Base-by-base conservation (phyloP, 345 rosid genomes). In the Eucalyptus pauciflora region DNA sequence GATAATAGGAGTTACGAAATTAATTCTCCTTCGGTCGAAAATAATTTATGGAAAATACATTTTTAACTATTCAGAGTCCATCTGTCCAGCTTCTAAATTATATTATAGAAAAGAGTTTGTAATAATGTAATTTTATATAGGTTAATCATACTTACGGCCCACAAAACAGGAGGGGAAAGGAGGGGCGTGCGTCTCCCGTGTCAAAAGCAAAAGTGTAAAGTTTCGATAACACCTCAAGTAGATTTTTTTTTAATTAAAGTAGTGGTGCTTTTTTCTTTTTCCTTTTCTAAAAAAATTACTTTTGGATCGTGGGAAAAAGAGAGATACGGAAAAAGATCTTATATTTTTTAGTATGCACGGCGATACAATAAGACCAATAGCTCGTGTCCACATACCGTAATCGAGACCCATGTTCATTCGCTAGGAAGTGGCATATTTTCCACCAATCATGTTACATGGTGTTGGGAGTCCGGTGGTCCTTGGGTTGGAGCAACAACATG, bases 351-450 rank as follows among this genome's bases (percentile, higher is more conserved):
- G 1, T 12, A 6, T 27, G n/a, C 67, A 4, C 9, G 1, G 0
- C 1, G 3, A 62, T 29, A 62, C 17, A 13, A 12, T 62, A 5
- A 3, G 33, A 62, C 8, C 9, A 0, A 13, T 0, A 13, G 5
- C 33, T 13, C 1, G 3, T 5, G 2, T 62, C 5, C 71, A 13
- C 1, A 7, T 0, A 13, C 3, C 4, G 1, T 27, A 3, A 60
- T 12, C 8, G 2, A 25, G 67, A 15, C 13, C 1, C 0, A 10
- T 24, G 2, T 25, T 58, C 13, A 25, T 58, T 24, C 7, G 6
- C 6, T 4, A 3, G n/a, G 64, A 1, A 24, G 13, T 3, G 3
- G 4, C 67, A 12, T 60, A 60, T 12, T 10, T 60, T 56, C 27
- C 2, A 56, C 27, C 5, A 0, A 4, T 8, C 3, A 54, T 8